Evolutionary conservation across 1,284 basidiomycete genomes (phyloP), one percentile per base, ranked within the genome.

Genomic region (Ceratobasidium sp.): DNA sequence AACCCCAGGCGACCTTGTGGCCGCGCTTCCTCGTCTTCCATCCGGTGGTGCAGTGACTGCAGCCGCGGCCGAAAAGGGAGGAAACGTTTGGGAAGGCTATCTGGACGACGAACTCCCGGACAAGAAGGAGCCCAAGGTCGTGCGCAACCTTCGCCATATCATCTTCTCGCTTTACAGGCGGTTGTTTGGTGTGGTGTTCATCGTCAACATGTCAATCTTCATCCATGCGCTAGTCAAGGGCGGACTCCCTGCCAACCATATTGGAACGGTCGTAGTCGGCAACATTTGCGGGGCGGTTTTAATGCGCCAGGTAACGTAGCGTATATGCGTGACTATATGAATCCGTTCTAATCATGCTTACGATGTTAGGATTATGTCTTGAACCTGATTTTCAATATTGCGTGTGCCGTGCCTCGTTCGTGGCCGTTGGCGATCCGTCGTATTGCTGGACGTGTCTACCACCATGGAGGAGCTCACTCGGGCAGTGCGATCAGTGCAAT

Each of bases 121-220:
- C 23, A 88, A 89, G 78, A 82, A 76, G 6, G 82, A 87, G 65
- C 80, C 84, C 10, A 84, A 82, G 77, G 73, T 77, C 48, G 28
- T 84, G 57, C 84, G 85, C 69, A 87, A 88, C 76, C 75, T 88
- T 41, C 84, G 86, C 26, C 84, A 87, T 76, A 84, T 84, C 65
- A 77, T 88, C 72, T 85, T 87, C 78, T 83, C 83, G 3, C 79
- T 88, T 9, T 88, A 88, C 77, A 85, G 86, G 50, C 83, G 87
- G 32, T 81, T 88, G 0, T 89, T 89, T 75, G 83, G 85, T 45
- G 76, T 88, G 52, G 84, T 88, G 9, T 87, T 88, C 78, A 75
- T 87, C 59, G 80, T 81, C 39, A 88, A 89, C 76, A 79, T 87
- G 78, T 82, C 81, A 3, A 82, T 87, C 53, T 84, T 88, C 78